These are phyloP conservation scores for Prunus campanulata DNA, from an alignment of 306 rosid species.

Conservation along the genomic window DNA sequence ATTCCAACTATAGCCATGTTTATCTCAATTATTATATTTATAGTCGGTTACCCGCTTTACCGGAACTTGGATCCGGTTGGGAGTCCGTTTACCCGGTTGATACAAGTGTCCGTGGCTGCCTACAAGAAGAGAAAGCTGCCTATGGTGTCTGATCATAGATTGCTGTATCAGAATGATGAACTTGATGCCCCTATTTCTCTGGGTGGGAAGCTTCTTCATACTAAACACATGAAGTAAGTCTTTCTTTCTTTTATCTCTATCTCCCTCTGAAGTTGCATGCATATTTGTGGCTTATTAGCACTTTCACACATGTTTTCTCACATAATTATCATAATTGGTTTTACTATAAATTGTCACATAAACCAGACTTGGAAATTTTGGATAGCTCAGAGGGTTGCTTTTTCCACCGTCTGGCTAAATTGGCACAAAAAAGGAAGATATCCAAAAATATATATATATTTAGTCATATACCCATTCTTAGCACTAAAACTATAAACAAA, in stretches of 20 bases:
- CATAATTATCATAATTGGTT: no score
- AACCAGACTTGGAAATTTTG: no score
- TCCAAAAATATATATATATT: no score
- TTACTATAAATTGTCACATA: no score
- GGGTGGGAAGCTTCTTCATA: conserved; percentile 66
- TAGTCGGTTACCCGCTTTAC: conserved; percentile 77
- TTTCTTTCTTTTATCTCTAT: not conserved
- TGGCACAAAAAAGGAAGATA: not conserved
- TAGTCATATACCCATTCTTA: no score
- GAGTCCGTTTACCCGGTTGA: conserved; percentile 89
- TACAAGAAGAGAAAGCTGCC: conserved; percentile 56
- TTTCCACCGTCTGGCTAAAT: not conserved
- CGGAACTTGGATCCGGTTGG: conserved; percentile 73
- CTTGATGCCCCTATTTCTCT: conserved; percentile 62
- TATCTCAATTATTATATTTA: conserved; percentile 55
- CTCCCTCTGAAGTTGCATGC: not conserved
- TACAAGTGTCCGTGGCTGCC: conserved; percentile 71
- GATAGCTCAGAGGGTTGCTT: not conserved
- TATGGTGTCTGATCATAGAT: conserved; percentile 11
- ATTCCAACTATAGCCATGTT: conserved; percentile 81
- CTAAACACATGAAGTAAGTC: conserved; percentile 58
- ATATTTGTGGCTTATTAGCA: no score
- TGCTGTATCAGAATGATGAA: conserved; percentile 63
- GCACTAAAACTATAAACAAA: no score
- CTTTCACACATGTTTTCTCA: no score